Percentiles rank a stretch among this genome's conserved stretches.
Conservation (phyloP, 805 yeast genomes). For the Candida cerambycidarum region DNA sequence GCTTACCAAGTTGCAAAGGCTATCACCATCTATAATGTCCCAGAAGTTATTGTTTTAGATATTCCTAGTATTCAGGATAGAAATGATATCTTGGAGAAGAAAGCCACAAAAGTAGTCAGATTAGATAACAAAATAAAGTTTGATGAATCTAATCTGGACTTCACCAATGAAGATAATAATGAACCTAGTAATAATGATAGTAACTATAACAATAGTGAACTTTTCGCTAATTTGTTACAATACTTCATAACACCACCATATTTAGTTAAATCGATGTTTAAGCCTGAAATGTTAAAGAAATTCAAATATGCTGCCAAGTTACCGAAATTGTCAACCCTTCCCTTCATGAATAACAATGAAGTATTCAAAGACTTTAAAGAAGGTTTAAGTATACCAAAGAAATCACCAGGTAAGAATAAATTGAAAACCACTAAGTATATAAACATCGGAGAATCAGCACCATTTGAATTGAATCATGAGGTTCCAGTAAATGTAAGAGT, state of each 20-base stretch:
- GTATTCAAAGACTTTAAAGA: slow-evolving; percentile 49
- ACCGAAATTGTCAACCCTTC: slow-evolving; percentile 72
- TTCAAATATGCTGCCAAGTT: slow-evolving; percentile 64
- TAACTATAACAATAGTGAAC: slow-evolving; percentile 35
- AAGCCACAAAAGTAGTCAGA: slow-evolving; percentile 20
- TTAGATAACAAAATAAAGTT: slow-evolving; percentile 33
- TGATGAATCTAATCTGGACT: slow-evolving; percentile 12
- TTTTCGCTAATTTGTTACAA: slow-evolving; percentile 71
- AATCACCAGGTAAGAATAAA: slow-evolving; percentile 45
- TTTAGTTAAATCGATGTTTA: slow-evolving; percentile 62
- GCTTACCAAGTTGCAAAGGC: slow-evolving; percentile 80
- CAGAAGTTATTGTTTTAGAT: slow-evolving; percentile 73
- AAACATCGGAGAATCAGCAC: slow-evolving; percentile 65
- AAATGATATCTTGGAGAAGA: slow-evolving; percentile 19
- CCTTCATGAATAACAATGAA: slow-evolving; percentile 60
- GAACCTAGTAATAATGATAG: slow-evolving; percentile 9
- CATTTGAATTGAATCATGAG: slow-evolving; percentile 58
- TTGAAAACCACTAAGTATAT: slow-evolving; percentile 66
- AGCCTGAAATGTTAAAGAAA: slow-evolving; percentile 30
- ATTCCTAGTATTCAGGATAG: slow-evolving; percentile 31
- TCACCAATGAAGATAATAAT: background rate
- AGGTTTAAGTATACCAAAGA: slow-evolving; percentile 56
- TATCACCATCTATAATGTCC: slow-evolving; percentile 65
- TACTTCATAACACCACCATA: slow-evolving; percentile 85
- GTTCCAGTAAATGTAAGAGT: slow-evolving; percentile 80